Evolutionary conservation across 2,329 filamentous ascomycete species (phyloP).

Genomic region (Ascosphaera pollenicola): DNA sequence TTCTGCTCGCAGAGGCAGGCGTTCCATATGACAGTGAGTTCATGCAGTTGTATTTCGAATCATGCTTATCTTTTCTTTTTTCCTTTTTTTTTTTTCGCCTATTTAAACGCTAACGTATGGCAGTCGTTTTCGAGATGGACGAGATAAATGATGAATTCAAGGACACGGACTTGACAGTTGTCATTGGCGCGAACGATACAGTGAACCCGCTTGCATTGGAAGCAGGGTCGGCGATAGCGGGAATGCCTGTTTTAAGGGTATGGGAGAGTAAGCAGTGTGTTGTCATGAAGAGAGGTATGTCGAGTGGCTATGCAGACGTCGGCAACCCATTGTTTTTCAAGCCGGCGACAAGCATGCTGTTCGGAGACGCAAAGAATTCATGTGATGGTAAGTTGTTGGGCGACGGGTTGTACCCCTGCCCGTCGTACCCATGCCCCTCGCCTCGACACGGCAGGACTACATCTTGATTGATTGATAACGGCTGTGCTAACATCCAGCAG

Average conservation of each 20-base stretch:
- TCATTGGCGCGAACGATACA: constrained; percentile 83
- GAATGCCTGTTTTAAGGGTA: constrained; percentile 79
- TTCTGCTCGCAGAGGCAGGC: constrained; percentile 65
- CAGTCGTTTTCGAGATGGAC: constrained; percentile 79
- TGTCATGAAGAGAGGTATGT: constrained; percentile 83
- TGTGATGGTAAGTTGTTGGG: constrained; percentile 56
- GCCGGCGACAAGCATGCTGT: constrained; percentile 75
- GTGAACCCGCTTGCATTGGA: constrained; percentile 80
- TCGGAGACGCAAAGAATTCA: constrained; percentile 68
- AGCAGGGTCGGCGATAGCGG: constrained; percentile 62
- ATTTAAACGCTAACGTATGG: no score
- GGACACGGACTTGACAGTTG: constrained; percentile 66
- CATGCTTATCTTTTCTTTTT: constrained; percentile 2
- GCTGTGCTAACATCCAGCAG: no score
- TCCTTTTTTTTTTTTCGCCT: constrained; percentile 1
- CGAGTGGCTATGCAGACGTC: constrained; percentile 74
- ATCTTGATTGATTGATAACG: no score
- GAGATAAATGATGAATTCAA: constrained; percentile 86
- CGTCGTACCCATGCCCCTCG: no score
- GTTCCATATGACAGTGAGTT: constrained; percentile 61
- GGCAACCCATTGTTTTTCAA: constrained; percentile 89
- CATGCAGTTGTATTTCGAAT: not conserved
- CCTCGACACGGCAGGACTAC: no score
- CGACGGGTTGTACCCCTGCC: no score
- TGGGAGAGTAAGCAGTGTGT: constrained; percentile 91